Percentiles rank a stretch among this genome's conserved stretches.
Evolutionary conservation across 768 basidiomycete genomes (phyloP).

Genomic region (Royoungia palumana): DNA sequence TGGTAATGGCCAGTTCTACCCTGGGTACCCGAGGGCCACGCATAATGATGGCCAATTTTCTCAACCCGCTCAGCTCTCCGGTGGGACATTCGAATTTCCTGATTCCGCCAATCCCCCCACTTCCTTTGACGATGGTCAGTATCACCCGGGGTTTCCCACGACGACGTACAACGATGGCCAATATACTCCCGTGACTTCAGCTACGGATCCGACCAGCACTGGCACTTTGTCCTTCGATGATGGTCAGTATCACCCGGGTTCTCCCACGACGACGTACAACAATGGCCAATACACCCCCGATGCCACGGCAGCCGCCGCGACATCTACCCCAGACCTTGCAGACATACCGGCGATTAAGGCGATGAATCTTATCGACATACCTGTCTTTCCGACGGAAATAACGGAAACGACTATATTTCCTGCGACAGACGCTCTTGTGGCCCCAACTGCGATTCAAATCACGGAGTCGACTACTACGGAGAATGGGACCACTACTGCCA

Average conservation of each 20-base stretch:
- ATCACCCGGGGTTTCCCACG: conserved; percentile 20
- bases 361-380: too few relatives aligned
- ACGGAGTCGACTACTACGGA: too few relatives aligned
- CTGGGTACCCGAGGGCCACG: conserved; percentile 17
- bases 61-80: neutral
- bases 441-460: too few relatives aligned
- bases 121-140: conserved; percentile 14
- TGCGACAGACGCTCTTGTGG: too few relatives aligned
- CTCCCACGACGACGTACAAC: conserved; percentile 19
- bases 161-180: conserved; percentile 20
- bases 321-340: too few relatives aligned
- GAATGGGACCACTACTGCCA: too few relatives aligned
- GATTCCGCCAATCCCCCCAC: too few relatives aligned
- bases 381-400: too few relatives aligned
- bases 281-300: conserved; percentile 10
- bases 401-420: neutral
- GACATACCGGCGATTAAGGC: too few relatives aligned
- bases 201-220: too few relatives aligned
- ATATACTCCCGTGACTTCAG: conserved; percentile 5
- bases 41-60: conserved; percentile 5
- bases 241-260: conserved; percentile 20
- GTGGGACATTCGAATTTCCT: neutral
- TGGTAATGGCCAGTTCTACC: conserved; percentile 23
- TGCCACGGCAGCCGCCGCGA: neutral
- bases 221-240: too few relatives aligned